A percentile compares a stretch with the other conserved stretches of the same genome.
These are phyloP conservation scores for Myxozyma monticola DNA, from an alignment of 805 yeast genomes.

Conservation along the genomic window DNA sequence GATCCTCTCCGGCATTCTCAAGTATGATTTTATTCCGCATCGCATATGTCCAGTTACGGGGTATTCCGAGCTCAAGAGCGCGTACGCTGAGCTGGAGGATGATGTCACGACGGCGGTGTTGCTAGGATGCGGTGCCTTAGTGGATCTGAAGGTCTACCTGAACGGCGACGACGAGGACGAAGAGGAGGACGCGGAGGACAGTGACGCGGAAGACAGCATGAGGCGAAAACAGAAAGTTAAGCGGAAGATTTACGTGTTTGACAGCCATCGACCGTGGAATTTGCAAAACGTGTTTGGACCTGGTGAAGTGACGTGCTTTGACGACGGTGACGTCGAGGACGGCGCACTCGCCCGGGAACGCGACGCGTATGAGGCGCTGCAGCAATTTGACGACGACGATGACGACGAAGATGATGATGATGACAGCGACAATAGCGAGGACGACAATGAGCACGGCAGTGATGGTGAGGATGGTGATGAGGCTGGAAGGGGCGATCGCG, in stretches of 20 bases:
- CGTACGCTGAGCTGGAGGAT: slow-evolving; percentile 63
- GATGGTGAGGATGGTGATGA: slow-evolving; percentile 41
- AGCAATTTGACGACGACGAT: slow-evolving; percentile 43
- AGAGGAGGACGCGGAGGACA: slow-evolving; percentile 30
- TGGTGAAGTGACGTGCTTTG: slow-evolving; percentile 70
- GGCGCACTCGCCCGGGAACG: slow-evolving; percentile 54
- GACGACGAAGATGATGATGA: slow-evolving; percentile 39
- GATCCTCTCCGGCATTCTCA: slow-evolving; percentile 66
- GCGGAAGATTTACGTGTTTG: slow-evolving; percentile 76
- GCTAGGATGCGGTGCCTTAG: slow-evolving; percentile 91
- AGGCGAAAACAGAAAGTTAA: slow-evolving; percentile 35
- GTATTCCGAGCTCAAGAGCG: slow-evolving; percentile 66
- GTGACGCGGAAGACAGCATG: slow-evolving; percentile 13
- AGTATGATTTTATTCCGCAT: slow-evolving; percentile 79
- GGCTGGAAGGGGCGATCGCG: slow-evolving; percentile 33
- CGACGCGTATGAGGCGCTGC: slow-evolving; percentile 54
- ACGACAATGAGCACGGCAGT: slow-evolving; percentile 39
- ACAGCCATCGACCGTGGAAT: slow-evolving; percentile 96
- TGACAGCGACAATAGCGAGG: slow-evolving; percentile 43
- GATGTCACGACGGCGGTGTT: slow-evolving; percentile 75
- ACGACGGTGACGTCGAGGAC: slow-evolving; percentile 75
- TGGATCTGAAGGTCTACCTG: slow-evolving; percentile 68
- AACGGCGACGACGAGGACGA: slow-evolving; percentile 31
- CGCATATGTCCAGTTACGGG: slow-evolving; percentile 94
- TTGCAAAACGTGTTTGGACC: slow-evolving; percentile 88